Evolutionary conservation across 805 yeast species (phyloP).

Genomic region (Metschnikowia vanudenii): DNA sequence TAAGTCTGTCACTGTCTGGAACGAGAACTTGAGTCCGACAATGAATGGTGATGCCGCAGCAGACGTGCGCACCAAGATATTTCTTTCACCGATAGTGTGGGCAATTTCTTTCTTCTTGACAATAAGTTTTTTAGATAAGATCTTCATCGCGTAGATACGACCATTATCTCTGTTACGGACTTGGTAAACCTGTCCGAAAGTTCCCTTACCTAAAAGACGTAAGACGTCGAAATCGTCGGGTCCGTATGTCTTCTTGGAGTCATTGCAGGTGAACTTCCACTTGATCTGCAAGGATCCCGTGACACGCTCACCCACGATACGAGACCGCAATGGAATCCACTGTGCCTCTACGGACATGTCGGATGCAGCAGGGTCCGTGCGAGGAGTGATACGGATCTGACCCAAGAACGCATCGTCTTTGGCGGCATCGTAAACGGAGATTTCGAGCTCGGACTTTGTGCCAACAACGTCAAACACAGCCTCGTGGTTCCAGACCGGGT

Average conservation of each 20-base stretch:
- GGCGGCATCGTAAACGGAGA: constrained; percentile 86
- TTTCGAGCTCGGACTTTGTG: constrained; percentile 76
- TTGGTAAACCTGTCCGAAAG: constrained; percentile 97
- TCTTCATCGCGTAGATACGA: constrained; percentile 96
- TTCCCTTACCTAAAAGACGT: constrained; percentile 89
- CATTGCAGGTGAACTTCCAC: constrained; percentile 64
- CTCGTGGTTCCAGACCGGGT: constrained; percentile 90
- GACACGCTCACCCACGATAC: constrained; percentile 73
- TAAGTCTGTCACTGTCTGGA: constrained; percentile 91
- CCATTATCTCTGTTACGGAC: constrained; percentile 87
- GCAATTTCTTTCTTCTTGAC: constrained; percentile 97
- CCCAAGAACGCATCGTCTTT: constrained; percentile 85
- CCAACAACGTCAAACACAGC: constrained; percentile 91
- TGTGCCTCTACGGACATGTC: constrained; percentile 48
- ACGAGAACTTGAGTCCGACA: constrained; percentile 92
- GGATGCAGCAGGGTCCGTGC: constrained; percentile 37
- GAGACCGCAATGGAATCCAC: constrained; percentile 74
- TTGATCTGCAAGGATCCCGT: constrained; percentile 75
- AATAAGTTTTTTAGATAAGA: constrained; percentile 88
- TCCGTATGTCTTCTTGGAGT: constrained; percentile 75
- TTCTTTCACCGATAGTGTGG: constrained; percentile 96
- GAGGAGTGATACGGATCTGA: constrained; percentile 71
- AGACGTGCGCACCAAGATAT: constrained; percentile 89
- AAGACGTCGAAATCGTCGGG: constrained; percentile 94
- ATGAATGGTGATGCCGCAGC: constrained; percentile 88